phyloP scores from a whole-genome alignment of 208 protist genomes.

The Wallacemonas collosoma region DNA sequence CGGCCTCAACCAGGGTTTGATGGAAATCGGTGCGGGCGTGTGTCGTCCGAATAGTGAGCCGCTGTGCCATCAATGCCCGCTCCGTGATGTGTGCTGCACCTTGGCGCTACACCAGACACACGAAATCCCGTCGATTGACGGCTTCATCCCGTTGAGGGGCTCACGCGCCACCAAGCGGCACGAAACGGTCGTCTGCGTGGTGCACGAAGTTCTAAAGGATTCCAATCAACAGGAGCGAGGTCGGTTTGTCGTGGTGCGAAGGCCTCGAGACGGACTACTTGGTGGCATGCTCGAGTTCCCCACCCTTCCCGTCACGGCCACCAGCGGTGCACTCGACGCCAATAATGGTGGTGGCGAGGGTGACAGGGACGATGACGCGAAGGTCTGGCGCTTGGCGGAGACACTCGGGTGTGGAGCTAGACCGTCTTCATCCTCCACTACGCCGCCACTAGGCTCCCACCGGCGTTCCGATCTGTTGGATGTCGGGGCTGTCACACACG shows the following conservation, averaged over 20 bases:
- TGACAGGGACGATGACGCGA: background rate
- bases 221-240: background rate
- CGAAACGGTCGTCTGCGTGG: constrained; percentile 67
- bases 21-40: constrained; percentile 91
- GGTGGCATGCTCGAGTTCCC: constrained; percentile 87
- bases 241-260: constrained; percentile 67
- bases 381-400: background rate
- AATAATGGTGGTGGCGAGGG: background rate
- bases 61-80: constrained; percentile 71
- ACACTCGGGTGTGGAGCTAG: background rate
- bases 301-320: constrained; percentile 31
- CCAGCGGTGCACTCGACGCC: no score
- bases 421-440: background rate
- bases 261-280: constrained; percentile 61
- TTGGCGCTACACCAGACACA: constrained; percentile 33
- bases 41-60: constrained; percentile 79
- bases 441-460: background rate
- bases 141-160: constrained; percentile 74
- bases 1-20: constrained; percentile 91
- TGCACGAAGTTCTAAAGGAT: constrained; percentile 51
- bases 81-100: constrained; percentile 59
- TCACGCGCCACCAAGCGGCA: constrained; percentile 38
- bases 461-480: background rate
- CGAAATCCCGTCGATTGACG: constrained; percentile 71
- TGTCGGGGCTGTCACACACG: constrained; percentile 58